Evolutionary conservation across 2,329 filamentous ascomycete species (phyloP).

Genomic region (Pleurostoma richardsiae): DNA sequence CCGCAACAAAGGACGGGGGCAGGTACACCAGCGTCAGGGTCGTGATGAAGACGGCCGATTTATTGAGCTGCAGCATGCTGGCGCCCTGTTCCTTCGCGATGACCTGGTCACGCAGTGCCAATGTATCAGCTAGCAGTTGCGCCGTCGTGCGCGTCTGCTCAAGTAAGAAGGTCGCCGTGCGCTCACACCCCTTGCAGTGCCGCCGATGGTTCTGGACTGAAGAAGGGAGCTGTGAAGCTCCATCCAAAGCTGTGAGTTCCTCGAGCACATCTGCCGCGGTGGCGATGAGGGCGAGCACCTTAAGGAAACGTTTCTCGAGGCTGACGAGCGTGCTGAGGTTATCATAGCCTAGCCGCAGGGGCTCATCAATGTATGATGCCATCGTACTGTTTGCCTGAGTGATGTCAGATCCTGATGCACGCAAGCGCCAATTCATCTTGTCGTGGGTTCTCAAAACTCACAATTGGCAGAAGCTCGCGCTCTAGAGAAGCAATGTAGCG

Average conservation of each 20-base stretch:
- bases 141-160: constrained; percentile 16
- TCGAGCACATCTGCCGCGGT: constrained; percentile 11
- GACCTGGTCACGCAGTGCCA: constrained; percentile 21
- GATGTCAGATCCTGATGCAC: neutral
- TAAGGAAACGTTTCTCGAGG: constrained; percentile 18
- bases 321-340: constrained; percentile 16
- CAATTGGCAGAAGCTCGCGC: constrained; percentile 15
- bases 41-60: constrained; percentile 24
- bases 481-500: constrained; percentile 16
- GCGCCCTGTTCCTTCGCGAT: constrained; percentile 23
- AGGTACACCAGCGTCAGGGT: constrained; percentile 21
- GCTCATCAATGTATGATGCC: constrained; percentile 19
- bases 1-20: constrained; percentile 29
- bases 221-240: neutral
- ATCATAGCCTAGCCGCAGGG: constrained; percentile 18
- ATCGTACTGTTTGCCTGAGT: constrained; percentile 18
- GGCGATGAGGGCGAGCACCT: constrained; percentile 13
- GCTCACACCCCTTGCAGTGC: constrained; percentile 10
- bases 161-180: constrained; percentile 15
- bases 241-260: constrained; percentile 11
- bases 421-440: too few relatives aligned
- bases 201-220: constrained; percentile 8
- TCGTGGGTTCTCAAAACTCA: constrained; percentile 4
- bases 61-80: constrained; percentile 23
- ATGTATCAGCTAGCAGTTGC: constrained; percentile 18